Percentiles rank a stretch among this genome's conserved stretches.
Conservation (phyloP, 805 yeast species). For the Teunomyces pallodes region DNA sequence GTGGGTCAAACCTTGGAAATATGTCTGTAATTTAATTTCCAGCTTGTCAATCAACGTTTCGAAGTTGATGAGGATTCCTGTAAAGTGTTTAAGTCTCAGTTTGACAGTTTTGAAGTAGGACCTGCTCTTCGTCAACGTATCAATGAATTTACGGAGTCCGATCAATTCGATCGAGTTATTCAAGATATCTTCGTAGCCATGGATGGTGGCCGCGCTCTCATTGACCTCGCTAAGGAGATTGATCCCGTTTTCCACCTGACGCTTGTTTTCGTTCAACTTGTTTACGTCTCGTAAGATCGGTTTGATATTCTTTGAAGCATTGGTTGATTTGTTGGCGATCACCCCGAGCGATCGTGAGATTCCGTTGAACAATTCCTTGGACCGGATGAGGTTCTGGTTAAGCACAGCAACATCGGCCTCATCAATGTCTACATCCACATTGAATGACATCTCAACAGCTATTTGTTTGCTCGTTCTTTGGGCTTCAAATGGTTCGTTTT, state of each 20-base stretch:
- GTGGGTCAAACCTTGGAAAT: constrained; percentile 35
- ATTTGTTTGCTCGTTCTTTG: not conserved
- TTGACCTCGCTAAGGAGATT: constrained; percentile 49
- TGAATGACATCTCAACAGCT: constrained; percentile 9
- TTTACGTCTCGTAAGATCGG: constrained; percentile 71
- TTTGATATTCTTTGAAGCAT: constrained; percentile 60
- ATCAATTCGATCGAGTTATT: constrained; percentile 33
- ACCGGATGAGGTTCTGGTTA: constrained; percentile 65
- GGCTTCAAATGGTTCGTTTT: not conserved
- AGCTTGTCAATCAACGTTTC: constrained; percentile 54
- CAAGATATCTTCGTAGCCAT: constrained; percentile 37
- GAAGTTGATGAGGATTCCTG: constrained; percentile 64
- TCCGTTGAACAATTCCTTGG: constrained; percentile 52
- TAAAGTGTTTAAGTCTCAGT: constrained; percentile 50
- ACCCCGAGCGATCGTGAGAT: constrained; percentile 55
- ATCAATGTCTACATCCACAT: constrained; percentile 55
- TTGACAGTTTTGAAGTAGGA: constrained; percentile 45
- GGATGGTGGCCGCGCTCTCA: constrained; percentile 47
- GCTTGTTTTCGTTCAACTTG: constrained; percentile 50
- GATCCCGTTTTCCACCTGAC: constrained; percentile 57
- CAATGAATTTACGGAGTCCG: constrained; percentile 38
- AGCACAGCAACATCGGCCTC: constrained; percentile 83
- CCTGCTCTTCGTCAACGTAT: constrained; percentile 37
- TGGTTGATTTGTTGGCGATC: constrained; percentile 51
- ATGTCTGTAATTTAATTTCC: constrained; percentile 51